Percentiles rank a stretch among this genome's conserved stretches.
Conservation (phyloP, 176 grass and related monocot species). For the Oryza meyeriana region DNA sequence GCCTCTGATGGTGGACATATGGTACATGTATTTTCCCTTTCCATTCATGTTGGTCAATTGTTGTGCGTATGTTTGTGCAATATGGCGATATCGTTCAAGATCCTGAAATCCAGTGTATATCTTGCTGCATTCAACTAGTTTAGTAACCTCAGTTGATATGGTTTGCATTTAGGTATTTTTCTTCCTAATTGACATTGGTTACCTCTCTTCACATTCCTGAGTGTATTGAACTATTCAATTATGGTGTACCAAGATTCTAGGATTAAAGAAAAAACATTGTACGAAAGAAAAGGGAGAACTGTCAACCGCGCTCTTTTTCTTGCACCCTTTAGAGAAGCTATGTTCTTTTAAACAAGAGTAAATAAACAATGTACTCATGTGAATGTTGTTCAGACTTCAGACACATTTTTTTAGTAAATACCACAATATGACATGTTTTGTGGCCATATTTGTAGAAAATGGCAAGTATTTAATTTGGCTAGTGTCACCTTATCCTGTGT, state of each 20-base stretch:
- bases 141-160: not conserved
- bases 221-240: not conserved
- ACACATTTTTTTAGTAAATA: not conserved
- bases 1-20: slow-evolving; percentile 16
- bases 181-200: not conserved
- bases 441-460: not conserved
- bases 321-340: not conserved
- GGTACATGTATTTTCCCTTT: slow-evolving; percentile 3
- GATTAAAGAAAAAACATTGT: not conserved
- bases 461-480: not conserved
- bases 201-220: not conserved
- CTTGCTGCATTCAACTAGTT: slow-evolving; percentile 6
- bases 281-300: not conserved
- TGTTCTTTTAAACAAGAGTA: not conserved
- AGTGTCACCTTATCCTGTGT: not conserved
- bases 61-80: slow-evolving; percentile 16
- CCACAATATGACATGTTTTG: not conserved
- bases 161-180: not conserved
- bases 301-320: not conserved
- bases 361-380: not conserved
- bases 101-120: slow-evolving; percentile 8
- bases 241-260: not conserved
- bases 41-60: not conserved
- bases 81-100: not conserved
- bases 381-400: not conserved